Conservation (phyloP, 2,329 filamentous ascomycete genomes). For the Neurospora crassa region DNA sequence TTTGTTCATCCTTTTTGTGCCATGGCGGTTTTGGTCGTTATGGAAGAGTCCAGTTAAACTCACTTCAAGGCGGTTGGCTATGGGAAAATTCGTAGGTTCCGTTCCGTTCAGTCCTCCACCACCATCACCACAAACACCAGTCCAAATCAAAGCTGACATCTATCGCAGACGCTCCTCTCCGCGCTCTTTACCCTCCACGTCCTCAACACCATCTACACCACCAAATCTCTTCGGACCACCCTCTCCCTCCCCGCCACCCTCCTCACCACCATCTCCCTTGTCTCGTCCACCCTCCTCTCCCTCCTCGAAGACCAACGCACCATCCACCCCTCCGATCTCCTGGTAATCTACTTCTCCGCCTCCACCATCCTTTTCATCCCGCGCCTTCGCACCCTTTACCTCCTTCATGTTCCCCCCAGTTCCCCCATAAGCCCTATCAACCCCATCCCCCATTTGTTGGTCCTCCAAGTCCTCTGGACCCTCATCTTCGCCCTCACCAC, state of each 20-base stretch:
- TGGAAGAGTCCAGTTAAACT: constrained; percentile 6
- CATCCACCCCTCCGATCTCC: constrained; percentile 8
- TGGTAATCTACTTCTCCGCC: constrained; percentile 12
- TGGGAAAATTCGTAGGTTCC: constrained; percentile 6
- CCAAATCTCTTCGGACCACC: neutral
- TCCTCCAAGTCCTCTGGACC: constrained; percentile 1
- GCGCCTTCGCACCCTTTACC: constrained; percentile 8
- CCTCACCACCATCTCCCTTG: neutral
- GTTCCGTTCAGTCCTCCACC: neutral
- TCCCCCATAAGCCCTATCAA: neutral
- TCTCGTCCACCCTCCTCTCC: constrained; percentile 3
- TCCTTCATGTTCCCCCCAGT: neutral
- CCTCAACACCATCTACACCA: constrained; percentile 1
- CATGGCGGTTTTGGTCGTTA: constrained; percentile 2
- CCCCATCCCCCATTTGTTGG: neutral
- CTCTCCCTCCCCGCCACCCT: constrained; percentile 1
- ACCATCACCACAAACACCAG: neutral
- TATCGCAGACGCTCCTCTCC: neutral
- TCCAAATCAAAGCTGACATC: neutral
- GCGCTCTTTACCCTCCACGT: constrained; percentile 5
- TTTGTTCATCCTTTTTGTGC: constrained; percentile 6
- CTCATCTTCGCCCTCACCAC: neutral
- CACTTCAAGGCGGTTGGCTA: constrained; percentile 4
- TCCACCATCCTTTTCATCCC: constrained; percentile 7
- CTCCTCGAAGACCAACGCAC: constrained; percentile 14